Evolutionary conservation across 2,329 filamentous ascomycete species (phyloP).

Genomic region (Sporothrix dimorphospora): DNA sequence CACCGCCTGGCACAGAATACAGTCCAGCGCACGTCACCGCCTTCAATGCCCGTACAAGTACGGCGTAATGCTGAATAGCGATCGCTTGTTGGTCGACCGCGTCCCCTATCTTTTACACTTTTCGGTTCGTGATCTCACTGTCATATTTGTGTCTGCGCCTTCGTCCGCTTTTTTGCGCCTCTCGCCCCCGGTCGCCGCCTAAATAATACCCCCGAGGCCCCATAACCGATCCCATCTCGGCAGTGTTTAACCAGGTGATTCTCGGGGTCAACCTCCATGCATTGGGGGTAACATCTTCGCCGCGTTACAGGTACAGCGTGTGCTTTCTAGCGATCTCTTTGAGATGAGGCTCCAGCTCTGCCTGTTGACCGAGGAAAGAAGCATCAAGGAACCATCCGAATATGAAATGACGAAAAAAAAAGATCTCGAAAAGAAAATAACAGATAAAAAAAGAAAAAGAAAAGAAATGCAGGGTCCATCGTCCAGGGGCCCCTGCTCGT

Average conservation of each 20-base stretch:
- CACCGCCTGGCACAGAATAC: background rate
- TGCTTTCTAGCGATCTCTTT: background rate
- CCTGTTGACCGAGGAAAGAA: slow-evolving; percentile 6
- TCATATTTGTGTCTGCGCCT: background rate
- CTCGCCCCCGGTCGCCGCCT: background rate
- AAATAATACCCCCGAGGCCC: background rate
- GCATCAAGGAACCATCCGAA: background rate
- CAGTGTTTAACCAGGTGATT: background rate
- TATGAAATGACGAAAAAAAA: background rate
- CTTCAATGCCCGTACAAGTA: background rate
- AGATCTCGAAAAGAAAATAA: background rate
- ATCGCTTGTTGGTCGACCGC: background rate
- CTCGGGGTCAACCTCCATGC: background rate
- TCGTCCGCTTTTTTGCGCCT: background rate
- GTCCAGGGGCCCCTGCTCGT: background rate
- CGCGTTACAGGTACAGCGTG: no score
- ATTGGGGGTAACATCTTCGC: no score
- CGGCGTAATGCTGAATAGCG: background rate
- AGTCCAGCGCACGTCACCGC: background rate
- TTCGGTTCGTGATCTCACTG: slow-evolving; percentile 18
- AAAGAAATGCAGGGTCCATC: background rate
- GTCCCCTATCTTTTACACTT: slow-evolving; percentile 11
- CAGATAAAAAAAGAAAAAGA: background rate
- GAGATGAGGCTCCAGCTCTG: background rate
- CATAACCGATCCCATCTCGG: slow-evolving; percentile 1